Conservation (phyloP, 2,329 filamentous ascomycete species). For the Purpureocillium lavendulum region DNA sequence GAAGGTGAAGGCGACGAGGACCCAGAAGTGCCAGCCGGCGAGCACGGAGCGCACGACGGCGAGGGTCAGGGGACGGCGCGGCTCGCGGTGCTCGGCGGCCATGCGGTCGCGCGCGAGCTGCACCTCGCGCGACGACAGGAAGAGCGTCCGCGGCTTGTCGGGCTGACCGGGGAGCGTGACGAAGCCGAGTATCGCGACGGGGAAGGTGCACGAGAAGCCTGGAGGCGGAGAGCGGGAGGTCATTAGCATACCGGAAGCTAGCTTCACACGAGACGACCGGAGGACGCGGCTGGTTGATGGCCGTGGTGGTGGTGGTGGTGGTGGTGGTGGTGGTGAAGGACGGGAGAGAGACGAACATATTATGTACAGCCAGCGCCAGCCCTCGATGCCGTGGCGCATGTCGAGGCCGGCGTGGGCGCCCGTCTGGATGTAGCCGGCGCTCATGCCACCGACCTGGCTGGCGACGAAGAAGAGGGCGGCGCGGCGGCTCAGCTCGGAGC, state of each 20-base stretch:
- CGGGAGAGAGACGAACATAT: constrained; percentile 16
- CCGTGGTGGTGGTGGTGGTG: too few relatives aligned
- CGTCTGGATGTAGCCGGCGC: constrained; percentile 29
- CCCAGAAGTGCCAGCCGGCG: constrained; percentile 19
- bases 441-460: constrained; percentile 33
- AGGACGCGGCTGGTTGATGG: too few relatives aligned
- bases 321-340: too few relatives aligned
- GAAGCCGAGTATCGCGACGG: constrained; percentile 21
- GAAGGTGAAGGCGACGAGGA: constrained; percentile 15
- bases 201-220: constrained; percentile 13
- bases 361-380: constrained; percentile 38
- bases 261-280: too few relatives aligned
- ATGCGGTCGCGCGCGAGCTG: constrained; percentile 20
- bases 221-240: too few relatives aligned
- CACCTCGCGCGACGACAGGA: constrained; percentile 17
- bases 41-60: constrained; percentile 16
- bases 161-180: constrained; percentile 23
- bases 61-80: constrained; percentile 17
- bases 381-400: constrained; percentile 24
- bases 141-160: constrained; percentile 15
- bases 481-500: constrained; percentile 26
- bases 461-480: constrained; percentile 32
- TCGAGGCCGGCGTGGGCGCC: constrained; percentile 28
- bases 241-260: too few relatives aligned
- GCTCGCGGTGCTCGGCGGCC: constrained; percentile 17